Evolutionary conservation across 768 basidiomycete genomes (phyloP), one percentile per base, ranked within the genome.

Genomic region (Coprinopsis cinerea): DNA sequence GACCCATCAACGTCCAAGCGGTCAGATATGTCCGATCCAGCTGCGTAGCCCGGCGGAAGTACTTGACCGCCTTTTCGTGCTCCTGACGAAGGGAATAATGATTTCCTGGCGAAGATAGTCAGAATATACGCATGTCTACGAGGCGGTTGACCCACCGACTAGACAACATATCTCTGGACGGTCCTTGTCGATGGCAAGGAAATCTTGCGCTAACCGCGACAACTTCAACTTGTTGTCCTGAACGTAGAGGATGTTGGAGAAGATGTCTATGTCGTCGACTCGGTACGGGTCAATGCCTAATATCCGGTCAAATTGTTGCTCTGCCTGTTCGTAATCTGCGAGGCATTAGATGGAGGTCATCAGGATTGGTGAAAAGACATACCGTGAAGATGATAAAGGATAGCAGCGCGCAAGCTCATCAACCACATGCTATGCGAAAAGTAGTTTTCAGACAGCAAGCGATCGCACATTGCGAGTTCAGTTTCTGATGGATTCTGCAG

Each of bases 1-100:
- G 96, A 1, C 96, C 96, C 92, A 99, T 93, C 55, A 99, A 70
- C 3, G 95, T 98, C 96, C 96, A 99, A 4, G 96, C 96, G 5
- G 93, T 89, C 39, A 98, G 76, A 67, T 93, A 98, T 1, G 88
- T 93, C 48, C 89, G 80, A 65, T 99, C 94, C 41, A 99, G 79
- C 60, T 94, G 86, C n/a, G 93, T 88, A 6, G 95, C 92, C 52
- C 94, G 79, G 55, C 86, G 78, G 68, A 98, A 98, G 67, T 97
- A 97, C 59, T 87, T 87, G 56, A 97, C 85, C 1, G 96, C 93
- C 68, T 95, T 94, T 64, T 92, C 92, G 65, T 97, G 93, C 60
- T 98, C 95, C 11, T 83, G 81, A 23, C 92, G 82, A 13, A 95
- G 75, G 5, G 94, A 96, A 68, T 94, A 95, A 61, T 97, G 92